A percentile compares a stretch with the other conserved stretches of the same genome.
phyloP scores from a whole-genome alignment of 495 filamentous ascomycete genomes.

The Margaritispora aquatica region DNA sequence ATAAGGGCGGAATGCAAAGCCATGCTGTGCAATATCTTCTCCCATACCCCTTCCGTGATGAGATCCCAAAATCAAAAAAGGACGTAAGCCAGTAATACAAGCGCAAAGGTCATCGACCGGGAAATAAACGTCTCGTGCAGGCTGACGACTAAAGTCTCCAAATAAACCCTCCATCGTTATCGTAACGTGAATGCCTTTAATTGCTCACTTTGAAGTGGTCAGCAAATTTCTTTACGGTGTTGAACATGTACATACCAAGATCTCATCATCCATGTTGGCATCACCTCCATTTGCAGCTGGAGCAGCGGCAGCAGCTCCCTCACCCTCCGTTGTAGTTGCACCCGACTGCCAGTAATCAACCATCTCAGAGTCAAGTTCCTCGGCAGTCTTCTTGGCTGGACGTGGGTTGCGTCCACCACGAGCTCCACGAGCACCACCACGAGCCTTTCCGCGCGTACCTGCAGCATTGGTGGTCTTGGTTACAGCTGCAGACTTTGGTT shows the following conservation, averaged over 20 bases:
- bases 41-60: neutral
- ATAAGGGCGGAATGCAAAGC: neutral
- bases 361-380: constrained; percentile 94
- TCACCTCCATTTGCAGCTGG: constrained; percentile 29
- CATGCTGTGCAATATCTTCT: neutral
- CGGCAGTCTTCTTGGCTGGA: constrained; percentile 85
- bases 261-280: constrained; percentile 43
- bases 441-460: constrained; percentile 39
- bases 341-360: constrained; percentile 69
- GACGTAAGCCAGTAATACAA: neutral
- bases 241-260: constrained; percentile 24
- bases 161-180: neutral
- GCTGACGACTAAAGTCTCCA: neutral
- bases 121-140: neutral
- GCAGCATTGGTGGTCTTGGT: constrained; percentile 46
- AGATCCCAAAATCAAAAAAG: neutral
- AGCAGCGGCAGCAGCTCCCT: constrained; percentile 22
- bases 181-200: neutral
- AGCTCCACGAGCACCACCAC: constrained; percentile 34
- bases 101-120: neutral
- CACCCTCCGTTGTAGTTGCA: constrained; percentile 28
- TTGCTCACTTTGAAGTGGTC: too few relatives aligned
- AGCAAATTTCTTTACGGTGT: too few relatives aligned
- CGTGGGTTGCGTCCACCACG: constrained; percentile 49
- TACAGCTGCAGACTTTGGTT: constrained; percentile 78